Base-by-base conservation (phyloP, 352 stramenopile species). In the Bremia lactucae region DNA sequence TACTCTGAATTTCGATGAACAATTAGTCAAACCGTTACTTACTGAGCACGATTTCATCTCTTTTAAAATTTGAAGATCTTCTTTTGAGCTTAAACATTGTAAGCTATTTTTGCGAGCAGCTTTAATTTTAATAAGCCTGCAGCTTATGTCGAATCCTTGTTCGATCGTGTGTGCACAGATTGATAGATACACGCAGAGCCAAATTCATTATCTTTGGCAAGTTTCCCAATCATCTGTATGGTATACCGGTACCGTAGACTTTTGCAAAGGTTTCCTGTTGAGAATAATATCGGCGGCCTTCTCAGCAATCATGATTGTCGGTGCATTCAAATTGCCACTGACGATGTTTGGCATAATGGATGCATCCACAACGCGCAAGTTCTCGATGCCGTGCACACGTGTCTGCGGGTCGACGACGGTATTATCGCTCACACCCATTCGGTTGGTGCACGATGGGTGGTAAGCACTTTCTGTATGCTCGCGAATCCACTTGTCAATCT, bases 291-390 rank as follows among this genome's bases (percentile, higher is more conserved):
- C 83, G 25, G 91, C 87, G 13, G 83, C 86, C 56, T 96, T 96
- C 54, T 97, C 90, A 8, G 83, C 91, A 24, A 97, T 65, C 68
- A 96, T 95, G 55, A 96, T 94, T 21, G 88, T 84, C n/a, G 88
- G 94, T 1, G 60, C 85, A 59, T 97, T 96, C 13, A 95, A 70
- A 55, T 97, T 97, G 33, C 92, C 92, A 40, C 86, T 96, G 39
- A 96, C 68, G 38, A 97, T 95, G 55, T 86, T 92, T 28, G 90
- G 90, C 72, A 97, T 96, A 49, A 96, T 86, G 29, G 82, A 96
- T 21, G 91, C 87, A 52, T 97, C 92, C 2, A 91, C 85, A 8
- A 97, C 62, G 22, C 84, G 78, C 24, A 97, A 63, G 39, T 81
- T 77, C 18, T 95, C 68, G 13, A 96, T 34, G 13, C 86, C 88